Conservation (phyloP, 176 grass and related monocot genomes). For the Triticum turgidum region DNA sequence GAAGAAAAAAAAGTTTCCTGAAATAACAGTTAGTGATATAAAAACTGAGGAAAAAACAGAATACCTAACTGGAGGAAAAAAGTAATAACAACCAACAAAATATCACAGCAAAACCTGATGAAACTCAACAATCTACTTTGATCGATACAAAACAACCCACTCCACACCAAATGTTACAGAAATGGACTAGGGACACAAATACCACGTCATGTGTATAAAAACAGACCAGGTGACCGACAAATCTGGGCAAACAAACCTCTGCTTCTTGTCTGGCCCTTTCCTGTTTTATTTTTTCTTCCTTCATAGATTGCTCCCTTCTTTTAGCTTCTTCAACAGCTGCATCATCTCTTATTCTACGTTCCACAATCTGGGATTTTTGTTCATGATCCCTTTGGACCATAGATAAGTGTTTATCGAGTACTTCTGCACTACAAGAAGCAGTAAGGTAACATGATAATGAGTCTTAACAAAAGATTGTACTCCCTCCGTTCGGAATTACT, state of each 20-base stretch:
- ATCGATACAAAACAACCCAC: background rate
- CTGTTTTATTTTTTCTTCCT: conserved; percentile 78
- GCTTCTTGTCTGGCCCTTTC: conserved; percentile 79
- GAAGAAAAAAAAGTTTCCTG: background rate
- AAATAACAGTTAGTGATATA: background rate
- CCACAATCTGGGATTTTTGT: conserved; percentile 80
- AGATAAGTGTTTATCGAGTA: conserved; percentile 86
- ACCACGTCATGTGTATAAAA: background rate
- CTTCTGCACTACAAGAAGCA: conserved; percentile 81
- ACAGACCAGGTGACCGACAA: background rate
- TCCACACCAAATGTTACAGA: conserved; percentile 4
- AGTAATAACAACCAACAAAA: conserved; percentile 10
- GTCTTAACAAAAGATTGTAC: conserved; percentile 15
- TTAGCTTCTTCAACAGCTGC: conserved; percentile 90
- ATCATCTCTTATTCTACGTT: conserved; percentile 92
- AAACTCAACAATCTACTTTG: conserved; percentile 19
- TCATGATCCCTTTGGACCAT: conserved; percentile 88
- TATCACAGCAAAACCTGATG: background rate
- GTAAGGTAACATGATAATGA: conserved; percentile 25
- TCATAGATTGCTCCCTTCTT: conserved; percentile 63
- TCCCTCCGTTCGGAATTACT: too few relatives aligned
- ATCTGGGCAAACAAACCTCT: conserved; percentile 57
- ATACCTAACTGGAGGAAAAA: background rate
- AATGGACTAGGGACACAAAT: background rate
- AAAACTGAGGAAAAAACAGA: background rate